Evolutionary conservation across 2,329 filamentous ascomycete species (phyloP), one percentile per base, ranked within the genome.

Genomic region (Fusarium clavum): DNA sequence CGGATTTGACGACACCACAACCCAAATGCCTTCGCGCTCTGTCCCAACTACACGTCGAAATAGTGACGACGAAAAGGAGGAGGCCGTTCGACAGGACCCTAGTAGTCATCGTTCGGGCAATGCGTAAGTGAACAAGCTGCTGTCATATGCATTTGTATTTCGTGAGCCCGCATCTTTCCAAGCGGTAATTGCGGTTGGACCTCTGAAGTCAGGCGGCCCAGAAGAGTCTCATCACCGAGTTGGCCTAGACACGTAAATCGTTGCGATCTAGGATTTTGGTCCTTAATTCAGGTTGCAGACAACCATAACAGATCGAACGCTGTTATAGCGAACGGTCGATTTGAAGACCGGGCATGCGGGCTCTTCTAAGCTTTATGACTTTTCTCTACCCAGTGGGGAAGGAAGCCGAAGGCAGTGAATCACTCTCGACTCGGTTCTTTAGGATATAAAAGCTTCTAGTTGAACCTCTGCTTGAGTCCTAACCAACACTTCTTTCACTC

Each of bases 41-140:
- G 91, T 97, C 53, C 94, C 94, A 48, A 90, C 88, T 30, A 96
- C 94, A 67, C 89, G 94, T 71, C 92, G 94, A 71, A 97, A 97
- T 78, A 98, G 95, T 57, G 92, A 98, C 77, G 92, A 95, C 73
- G 93, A 97, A 75, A 94, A 95, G 77, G 92, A 94, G 77, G 89
- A 91, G 73, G 88, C 91, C 69, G 88, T 92, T 75, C 85, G 89
- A 70, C 86, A 91, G 78, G 86, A 91, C 73, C 85, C 88, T n/a
- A 89, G 90, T 38, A 90, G 90, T 74, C 91, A 92, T 76, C 87
- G 92, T 59, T 89, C 91, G 49, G 90, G 88, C 53, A 92, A 93
- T 79, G 89, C 91, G 93, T 96, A 89, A 90, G 93, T 94, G 20
- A 64, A 57, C 10, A 18, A 49, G 32, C 38, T 32, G 32, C 45